Conservation (phyloP, 495 filamentous ascomycete species). For the Neurospora tetraspora region DNA sequence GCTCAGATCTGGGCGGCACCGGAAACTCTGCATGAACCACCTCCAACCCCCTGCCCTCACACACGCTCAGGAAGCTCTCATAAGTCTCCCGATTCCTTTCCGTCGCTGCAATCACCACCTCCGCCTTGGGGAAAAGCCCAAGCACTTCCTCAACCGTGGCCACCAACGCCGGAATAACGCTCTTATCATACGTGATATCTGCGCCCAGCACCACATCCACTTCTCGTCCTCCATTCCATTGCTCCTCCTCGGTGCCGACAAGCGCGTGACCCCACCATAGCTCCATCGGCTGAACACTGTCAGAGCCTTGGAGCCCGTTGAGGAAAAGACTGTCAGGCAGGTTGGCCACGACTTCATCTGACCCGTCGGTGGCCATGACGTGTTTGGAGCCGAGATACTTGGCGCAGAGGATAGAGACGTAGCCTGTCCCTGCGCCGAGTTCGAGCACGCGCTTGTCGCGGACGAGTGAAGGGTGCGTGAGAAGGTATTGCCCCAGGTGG, state of each 20-base stretch:
- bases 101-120: constrained; percentile 37
- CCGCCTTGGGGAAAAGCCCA: constrained; percentile 21
- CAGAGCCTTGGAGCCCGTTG: constrained; percentile 46
- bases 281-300: constrained; percentile 35
- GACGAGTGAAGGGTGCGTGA: constrained; percentile 29
- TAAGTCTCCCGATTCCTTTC: constrained; percentile 39
- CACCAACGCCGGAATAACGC: constrained; percentile 33
- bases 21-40: constrained; percentile 27
- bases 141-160: constrained; percentile 35
- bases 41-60: constrained; percentile 19
- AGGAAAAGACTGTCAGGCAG: constrained; percentile 57
- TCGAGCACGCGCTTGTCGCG: constrained; percentile 61
- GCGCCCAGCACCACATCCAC: constrained; percentile 41
- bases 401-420: constrained; percentile 72
- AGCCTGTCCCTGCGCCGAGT: constrained; percentile 80
- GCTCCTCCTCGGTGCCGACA: constrained; percentile 31
- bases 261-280: constrained; percentile 53
- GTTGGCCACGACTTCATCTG: constrained; percentile 57
- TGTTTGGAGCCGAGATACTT: constrained; percentile 54
- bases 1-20: constrained; percentile 22
- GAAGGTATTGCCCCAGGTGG: constrained; percentile 69
- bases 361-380: constrained; percentile 74
- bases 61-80: constrained; percentile 28
- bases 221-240: constrained; percentile 32
- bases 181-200: constrained; percentile 42